These are phyloP conservation scores for Calonectria honghensis DNA, from an alignment of 2,329 filamentous ascomycete species.

Conservation along the genomic window DNA sequence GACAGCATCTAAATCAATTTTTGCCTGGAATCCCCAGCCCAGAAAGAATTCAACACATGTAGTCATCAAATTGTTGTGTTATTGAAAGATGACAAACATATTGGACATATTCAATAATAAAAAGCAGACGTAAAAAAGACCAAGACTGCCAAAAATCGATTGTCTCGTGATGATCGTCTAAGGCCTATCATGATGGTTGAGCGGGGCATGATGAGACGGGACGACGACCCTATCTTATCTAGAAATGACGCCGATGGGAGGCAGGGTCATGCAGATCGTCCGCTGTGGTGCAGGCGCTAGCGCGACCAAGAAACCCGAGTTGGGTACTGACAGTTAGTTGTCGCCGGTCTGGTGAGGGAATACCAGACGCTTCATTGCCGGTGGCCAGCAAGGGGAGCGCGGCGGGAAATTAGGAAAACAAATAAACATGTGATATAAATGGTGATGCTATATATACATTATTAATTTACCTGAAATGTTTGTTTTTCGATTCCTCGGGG, in stretches of 20 bases:
- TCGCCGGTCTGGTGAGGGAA: slow-evolving; percentile 17
- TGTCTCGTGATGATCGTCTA: background rate
- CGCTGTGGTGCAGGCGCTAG: slow-evolving; percentile 30
- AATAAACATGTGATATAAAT: background rate
- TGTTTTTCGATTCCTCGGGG: background rate
- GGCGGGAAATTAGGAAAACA: slow-evolving; percentile 12
- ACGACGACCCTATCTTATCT: slow-evolving; percentile 25
- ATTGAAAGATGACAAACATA: background rate
- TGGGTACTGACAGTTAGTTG: slow-evolving; percentile 34
- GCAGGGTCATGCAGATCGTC: slow-evolving; percentile 38
- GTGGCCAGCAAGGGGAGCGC: background rate
- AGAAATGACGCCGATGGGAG: slow-evolving; percentile 26
- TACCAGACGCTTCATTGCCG: background rate
- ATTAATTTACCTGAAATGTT: slow-evolving; percentile 11
- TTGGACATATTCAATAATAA: background rate
- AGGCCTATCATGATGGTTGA: background rate
- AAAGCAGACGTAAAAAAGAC: background rate
- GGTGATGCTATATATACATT: slow-evolving; percentile 10
- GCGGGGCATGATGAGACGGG: slow-evolving; percentile 8
- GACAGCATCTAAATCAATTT: background rate
- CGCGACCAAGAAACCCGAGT: slow-evolving; percentile 27
- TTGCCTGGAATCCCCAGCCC: background rate
- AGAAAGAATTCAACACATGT: background rate
- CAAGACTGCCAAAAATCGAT: background rate
- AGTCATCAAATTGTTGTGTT: background rate